Conservation (phyloP, 2,329 filamentous ascomycete genomes). For the Exophiala viscosa region DNA sequence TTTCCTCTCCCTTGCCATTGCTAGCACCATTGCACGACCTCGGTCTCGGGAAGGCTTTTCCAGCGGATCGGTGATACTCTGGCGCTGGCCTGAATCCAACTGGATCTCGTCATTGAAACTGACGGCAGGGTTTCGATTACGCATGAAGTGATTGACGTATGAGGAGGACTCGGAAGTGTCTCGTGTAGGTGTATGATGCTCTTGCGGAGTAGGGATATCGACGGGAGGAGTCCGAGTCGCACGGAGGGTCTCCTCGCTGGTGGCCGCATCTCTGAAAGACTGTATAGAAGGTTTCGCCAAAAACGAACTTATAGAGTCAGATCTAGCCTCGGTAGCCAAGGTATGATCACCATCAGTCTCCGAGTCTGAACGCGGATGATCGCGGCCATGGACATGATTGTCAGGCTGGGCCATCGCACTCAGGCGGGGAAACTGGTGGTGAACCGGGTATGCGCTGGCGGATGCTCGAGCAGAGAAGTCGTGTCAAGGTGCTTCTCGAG, state of each 20-base stretch:
- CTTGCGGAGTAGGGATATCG: constrained; percentile 41
- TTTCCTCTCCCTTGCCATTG: constrained; percentile 14
- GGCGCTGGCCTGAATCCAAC: constrained; percentile 38
- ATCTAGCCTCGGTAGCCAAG: background rate
- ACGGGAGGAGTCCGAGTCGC: constrained; percentile 42
- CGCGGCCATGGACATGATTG: constrained; percentile 8
- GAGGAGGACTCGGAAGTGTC: constrained; percentile 27
- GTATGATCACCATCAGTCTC: constrained; percentile 6
- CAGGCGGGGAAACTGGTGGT: constrained; percentile 3
- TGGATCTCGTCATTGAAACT: constrained; percentile 41
- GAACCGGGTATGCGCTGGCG: background rate
- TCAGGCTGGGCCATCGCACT: constrained; percentile 23
- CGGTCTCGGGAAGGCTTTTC: constrained; percentile 31
- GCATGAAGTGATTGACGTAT: constrained; percentile 38
- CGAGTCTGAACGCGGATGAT: constrained; percentile 12
- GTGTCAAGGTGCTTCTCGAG: background rate
- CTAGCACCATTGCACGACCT: constrained; percentile 23
- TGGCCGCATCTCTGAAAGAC: constrained; percentile 13
- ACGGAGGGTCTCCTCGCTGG: constrained; percentile 26
- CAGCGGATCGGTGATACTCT: constrained; percentile 39
- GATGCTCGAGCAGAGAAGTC: background rate
- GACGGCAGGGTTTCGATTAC: constrained; percentile 40
- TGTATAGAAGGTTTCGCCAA: background rate
- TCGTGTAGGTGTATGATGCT: constrained; percentile 27
- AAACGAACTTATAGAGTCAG: background rate